Evolutionary conservation across 441 rosid genomes (phyloP), one percentile per base, ranked within the genome.

Genomic region (Biscutella laevigata): DNA sequence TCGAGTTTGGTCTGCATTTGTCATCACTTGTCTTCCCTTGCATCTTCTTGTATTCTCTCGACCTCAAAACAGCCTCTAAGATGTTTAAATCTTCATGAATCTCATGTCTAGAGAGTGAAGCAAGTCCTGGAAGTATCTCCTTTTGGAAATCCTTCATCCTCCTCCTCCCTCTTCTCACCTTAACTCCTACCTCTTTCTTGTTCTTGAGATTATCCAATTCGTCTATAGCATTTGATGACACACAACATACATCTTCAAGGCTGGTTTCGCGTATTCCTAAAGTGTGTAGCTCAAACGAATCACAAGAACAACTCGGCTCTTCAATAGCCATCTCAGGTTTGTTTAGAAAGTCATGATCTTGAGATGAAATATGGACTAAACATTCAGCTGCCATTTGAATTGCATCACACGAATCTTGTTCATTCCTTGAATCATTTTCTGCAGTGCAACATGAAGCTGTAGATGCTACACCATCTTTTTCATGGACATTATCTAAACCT

Each of bases 141-240:
- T 53, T 76, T 51, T 77, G 87, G 41, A 85, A 85, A 44, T 82
- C 83, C 61, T 82, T 85, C 83, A 85, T n/a, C n/a, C n/a, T 30
- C 57, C 94, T 75, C 50, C 89, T 75, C 11, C 94, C 94, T 57
- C 89, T 67, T 71, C 79, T 82, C 64, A 78, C 20, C 71, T 74
- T 82, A 15, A 59, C 1, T 44, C 83, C 54, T 22, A 69, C 44
- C 59, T 78, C 80, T 45, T 76, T 78, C 6, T 51, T 65, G 13
- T 38, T 67, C 5, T 1, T 32, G 3, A n/a, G n/a, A n/a, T n/a
- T n/a, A n/a, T n/a, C n/a, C n/a, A 43, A 6, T 7, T 62, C 53
- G 62, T 80, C 76, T 10, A 53, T 41, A 1, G 74, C 63, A 64
- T 61, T 77, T 24, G 87, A 82, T 40, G 87, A 56, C 38, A 74